These are phyloP conservation scores for Marasmius oreades DNA, from an alignment of 1,284 basidiomycete species.

Conservation along the genomic window DNA sequence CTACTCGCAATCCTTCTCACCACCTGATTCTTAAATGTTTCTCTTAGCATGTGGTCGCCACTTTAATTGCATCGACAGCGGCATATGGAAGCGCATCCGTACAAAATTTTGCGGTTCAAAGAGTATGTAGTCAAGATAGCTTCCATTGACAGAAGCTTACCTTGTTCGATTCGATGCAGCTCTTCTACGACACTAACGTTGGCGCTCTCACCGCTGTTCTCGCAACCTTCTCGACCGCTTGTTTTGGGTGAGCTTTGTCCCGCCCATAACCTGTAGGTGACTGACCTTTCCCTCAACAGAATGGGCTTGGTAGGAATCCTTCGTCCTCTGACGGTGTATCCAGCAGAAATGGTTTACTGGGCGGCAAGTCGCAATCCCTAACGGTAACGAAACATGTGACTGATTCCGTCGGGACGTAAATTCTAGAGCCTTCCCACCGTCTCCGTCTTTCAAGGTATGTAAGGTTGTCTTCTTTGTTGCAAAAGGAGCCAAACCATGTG, in stretches of 20 bases:
- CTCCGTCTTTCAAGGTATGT: slow-evolving; percentile 55
- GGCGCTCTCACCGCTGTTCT: slow-evolving; percentile 56
- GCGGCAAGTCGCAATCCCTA: slow-evolving; percentile 28
- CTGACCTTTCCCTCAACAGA: slow-evolving; percentile 22
- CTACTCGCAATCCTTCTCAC: slow-evolving; percentile 11
- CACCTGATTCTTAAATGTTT: slow-evolving; percentile 1
- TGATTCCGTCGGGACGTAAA: background rate
- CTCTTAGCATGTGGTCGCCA: slow-evolving; percentile 54
- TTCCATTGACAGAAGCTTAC: background rate
- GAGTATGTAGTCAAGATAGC: slow-evolving; percentile 30
- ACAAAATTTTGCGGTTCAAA: slow-evolving; percentile 59
- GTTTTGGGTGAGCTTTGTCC: slow-evolving; percentile 45
- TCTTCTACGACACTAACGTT: slow-evolving; percentile 58
- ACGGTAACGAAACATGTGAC: background rate
- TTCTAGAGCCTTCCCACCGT: slow-evolving; percentile 60
- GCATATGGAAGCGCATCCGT: slow-evolving; percentile 50
- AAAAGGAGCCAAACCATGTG: too few relatives aligned
- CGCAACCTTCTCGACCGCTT: slow-evolving; percentile 61
- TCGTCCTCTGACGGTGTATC: slow-evolving; percentile 61
- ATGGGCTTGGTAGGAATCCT: slow-evolving; percentile 59
- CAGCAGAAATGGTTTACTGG: slow-evolving; percentile 73
- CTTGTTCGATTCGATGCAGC: slow-evolving; percentile 27
- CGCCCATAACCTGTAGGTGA: background rate
- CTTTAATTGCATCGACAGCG: slow-evolving; percentile 59
- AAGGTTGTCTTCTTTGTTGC: too few relatives aligned